Conservation (phyloP, 1,284 basidiomycete genomes). For the Psilocybe mexicana region DNA sequence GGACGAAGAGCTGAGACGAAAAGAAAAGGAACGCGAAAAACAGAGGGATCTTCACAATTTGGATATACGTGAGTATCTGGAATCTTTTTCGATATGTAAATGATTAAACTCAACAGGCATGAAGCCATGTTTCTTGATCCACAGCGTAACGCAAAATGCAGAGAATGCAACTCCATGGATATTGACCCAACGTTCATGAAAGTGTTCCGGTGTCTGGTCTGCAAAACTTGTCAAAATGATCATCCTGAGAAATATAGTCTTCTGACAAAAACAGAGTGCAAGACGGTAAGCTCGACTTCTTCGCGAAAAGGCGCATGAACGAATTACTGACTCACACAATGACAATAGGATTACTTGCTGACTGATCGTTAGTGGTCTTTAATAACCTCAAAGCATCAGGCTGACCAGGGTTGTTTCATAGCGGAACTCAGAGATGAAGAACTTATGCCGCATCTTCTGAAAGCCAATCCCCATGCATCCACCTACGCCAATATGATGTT, state of each 20-base stretch:
- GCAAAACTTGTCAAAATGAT: constrained; percentile 87
- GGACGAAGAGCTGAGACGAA: constrained; percentile 63
- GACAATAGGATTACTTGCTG: constrained; percentile 78
- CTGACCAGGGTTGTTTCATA: constrained; percentile 28
- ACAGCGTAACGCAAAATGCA: constrained; percentile 77
- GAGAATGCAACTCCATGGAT: constrained; percentile 80
- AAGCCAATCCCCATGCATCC: constrained; percentile 95
- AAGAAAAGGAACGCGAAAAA: constrained; percentile 77
- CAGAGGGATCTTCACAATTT: constrained; percentile 65
- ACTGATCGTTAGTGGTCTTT: constrained; percentile 69
- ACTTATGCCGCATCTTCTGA: constrained; percentile 89
- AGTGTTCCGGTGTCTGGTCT: constrained; percentile 84
- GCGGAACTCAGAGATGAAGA: constrained; percentile 94
- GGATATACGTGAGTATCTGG: constrained; percentile 64
- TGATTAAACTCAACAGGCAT: not conserved
- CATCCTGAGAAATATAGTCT: constrained; percentile 92
- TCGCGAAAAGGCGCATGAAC: not conserved
- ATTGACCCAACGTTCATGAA: constrained; percentile 82
- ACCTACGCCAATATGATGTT: constrained; percentile 99
- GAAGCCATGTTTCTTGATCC: constrained; percentile 70
- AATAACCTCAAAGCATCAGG: not conserved
- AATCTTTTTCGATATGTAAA: not conserved
- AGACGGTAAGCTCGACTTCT: constrained; percentile 60
- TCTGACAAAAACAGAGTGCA: constrained; percentile 98
- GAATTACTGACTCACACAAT: not conserved